phyloP scores from a whole-genome alignment of 352 stramenopile species.

The Phytopythium cucurbitacearum region DNA sequence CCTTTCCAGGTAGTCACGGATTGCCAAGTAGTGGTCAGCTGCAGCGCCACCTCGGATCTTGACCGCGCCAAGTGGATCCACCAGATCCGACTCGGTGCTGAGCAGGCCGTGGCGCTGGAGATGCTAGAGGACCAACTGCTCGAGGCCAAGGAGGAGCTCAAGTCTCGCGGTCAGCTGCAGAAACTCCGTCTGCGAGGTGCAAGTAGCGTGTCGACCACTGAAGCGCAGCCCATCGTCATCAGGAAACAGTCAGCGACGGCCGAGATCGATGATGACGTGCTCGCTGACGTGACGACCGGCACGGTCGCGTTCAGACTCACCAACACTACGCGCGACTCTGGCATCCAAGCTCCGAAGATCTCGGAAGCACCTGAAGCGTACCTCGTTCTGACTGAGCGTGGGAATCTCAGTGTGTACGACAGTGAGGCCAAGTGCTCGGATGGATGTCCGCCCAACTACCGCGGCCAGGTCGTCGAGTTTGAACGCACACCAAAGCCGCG shows the following conservation, averaged over 20 bases:
- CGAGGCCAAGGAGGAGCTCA: constrained; percentile 14
- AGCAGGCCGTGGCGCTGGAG: constrained; percentile 45
- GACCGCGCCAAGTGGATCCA: constrained; percentile 66
- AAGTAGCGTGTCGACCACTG: neutral
- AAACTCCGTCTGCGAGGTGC: neutral
- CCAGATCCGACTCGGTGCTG: constrained; percentile 45
- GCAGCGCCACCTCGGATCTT: constrained; percentile 47
- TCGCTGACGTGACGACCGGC: constrained; percentile 1
- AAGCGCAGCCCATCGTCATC: neutral
- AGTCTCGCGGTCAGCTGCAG: neutral
- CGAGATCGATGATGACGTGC: neutral
- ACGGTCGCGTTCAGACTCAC: constrained; percentile 10
- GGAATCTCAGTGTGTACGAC: constrained; percentile 26
- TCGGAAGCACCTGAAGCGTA: constrained; percentile 18
- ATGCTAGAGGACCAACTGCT: constrained; percentile 50
- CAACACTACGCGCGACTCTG: constrained; percentile 9
- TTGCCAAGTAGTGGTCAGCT: constrained; percentile 60
- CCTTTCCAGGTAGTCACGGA: constrained; percentile 69
- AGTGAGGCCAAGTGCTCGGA: constrained; percentile 45
- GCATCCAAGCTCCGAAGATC: neutral
- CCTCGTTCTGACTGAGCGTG: constrained; percentile 30
- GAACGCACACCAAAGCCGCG: neutral
- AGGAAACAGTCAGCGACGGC: neutral
- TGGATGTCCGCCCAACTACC: constrained; percentile 12
- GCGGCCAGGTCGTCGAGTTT: constrained; percentile 31